Percentiles rank a stretch among this genome's conserved stretches.
Evolutionary conservation across 164 flowering plant genomes (phyloP).

Genomic region (Umbilicus rupestris): DNA sequence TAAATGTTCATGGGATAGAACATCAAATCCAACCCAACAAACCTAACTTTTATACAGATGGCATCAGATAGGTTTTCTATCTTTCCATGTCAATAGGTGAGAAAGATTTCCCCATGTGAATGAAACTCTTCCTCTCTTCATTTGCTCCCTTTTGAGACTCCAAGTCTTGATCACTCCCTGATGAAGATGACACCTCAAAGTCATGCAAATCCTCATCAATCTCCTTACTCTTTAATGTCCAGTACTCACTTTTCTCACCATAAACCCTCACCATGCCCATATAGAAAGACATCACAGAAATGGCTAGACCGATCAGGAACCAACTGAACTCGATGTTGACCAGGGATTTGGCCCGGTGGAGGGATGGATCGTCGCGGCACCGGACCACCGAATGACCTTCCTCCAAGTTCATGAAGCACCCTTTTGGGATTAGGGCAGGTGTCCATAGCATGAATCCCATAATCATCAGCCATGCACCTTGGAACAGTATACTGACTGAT

Average conservation of each 20-base stretch:
- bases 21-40: too few species aligned
- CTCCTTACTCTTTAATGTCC: constrained; percentile 16
- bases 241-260: constrained; percentile 26
- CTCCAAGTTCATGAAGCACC: constrained; percentile 44
- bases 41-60: background rate
- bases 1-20: background rate
- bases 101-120: constrained; percentile 27
- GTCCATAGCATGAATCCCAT: constrained; percentile 77
- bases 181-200: constrained; percentile 11
- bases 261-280: constrained; percentile 23
- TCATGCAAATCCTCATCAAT: constrained; percentile 8
- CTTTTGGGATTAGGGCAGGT: constrained; percentile 46
- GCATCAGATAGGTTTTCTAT: constrained; percentile 9
- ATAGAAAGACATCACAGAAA: constrained; percentile 39
- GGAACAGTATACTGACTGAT: constrained; percentile 51
- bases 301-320: constrained; percentile 24
- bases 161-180: constrained; percentile 3
- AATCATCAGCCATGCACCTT: constrained; percentile 63
- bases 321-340: constrained; percentile 66
- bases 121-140: constrained; percentile 22
- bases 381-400: constrained; percentile 52
- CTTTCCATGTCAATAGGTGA: constrained; percentile 30
- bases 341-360: constrained; percentile 52
- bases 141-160: constrained; percentile 1
- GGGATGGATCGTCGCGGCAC: constrained; percentile 33